Evolutionary conservation across 305 asterid species (phyloP).

Genomic region (Fraxinus albicans): DNA sequence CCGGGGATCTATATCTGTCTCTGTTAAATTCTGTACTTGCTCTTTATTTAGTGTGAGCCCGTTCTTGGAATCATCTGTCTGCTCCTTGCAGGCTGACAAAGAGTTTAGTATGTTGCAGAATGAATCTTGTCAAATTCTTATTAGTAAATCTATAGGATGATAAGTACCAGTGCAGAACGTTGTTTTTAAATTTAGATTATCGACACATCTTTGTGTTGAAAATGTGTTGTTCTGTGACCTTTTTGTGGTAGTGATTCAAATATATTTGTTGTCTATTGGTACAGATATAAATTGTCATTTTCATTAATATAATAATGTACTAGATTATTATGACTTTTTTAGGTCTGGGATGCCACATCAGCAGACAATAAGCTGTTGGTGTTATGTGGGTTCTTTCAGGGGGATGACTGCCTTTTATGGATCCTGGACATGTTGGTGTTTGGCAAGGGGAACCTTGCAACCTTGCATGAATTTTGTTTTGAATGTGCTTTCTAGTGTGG

Average conservation of each 20-base stretch:
- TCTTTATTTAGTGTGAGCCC: background rate
- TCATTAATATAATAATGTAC: background rate
- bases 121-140: background rate
- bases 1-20: background rate
- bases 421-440: constrained; percentile 97
- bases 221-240: background rate
- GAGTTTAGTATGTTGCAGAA: background rate
- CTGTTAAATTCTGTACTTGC: background rate
- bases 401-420: constrained; percentile 80
- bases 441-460: constrained; percentile 76
- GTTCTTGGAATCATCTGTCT: background rate
- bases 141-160: background rate
- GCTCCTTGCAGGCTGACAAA: background rate
- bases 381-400: constrained; percentile 93
- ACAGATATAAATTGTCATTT: background rate
- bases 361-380: constrained; percentile 87
- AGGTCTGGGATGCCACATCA: constrained; percentile 99
- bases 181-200: background rate
- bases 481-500: constrained; percentile 43
- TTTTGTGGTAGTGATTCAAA: background rate
- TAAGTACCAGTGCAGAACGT: background rate
- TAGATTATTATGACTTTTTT: constrained; percentile 14
- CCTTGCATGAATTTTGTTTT: constrained; percentile 56
- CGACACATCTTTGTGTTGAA: background rate
- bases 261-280: background rate